A percentile compares a stretch with the other conserved stretches of the same genome.
phyloP scores from a whole-genome alignment of 1,284 basidiomycete species.

The Fistulinella cinereoalba region DNA sequence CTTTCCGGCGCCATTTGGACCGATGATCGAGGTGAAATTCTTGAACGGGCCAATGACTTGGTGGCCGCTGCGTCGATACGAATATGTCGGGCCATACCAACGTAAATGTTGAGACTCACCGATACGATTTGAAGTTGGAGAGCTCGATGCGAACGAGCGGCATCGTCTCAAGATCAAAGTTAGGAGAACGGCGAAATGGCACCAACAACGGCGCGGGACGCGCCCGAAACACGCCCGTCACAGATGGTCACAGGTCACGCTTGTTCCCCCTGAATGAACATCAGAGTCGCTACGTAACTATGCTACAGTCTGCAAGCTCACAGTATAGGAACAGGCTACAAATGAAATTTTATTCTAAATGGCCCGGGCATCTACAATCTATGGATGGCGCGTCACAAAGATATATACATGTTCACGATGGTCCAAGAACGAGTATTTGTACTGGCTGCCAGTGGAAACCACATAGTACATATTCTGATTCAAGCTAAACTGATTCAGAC shows the following conservation, averaged over 20 bases:
- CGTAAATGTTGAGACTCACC: slow-evolving; percentile 37
- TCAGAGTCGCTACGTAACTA: no score
- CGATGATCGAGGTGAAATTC: slow-evolving; percentile 94
- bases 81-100: slow-evolving; percentile 4
- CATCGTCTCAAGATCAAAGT: slow-evolving; percentile 42
- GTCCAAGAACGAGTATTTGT: not conserved
- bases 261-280: no score
- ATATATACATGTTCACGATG: not conserved
- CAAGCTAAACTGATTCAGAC: no score
- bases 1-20: slow-evolving; percentile 98
- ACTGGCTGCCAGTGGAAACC: no score
- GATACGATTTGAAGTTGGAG: slow-evolving; percentile 93
- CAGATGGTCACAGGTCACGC: slow-evolving; percentile 19
- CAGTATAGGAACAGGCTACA: no score
- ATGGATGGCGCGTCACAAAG: slow-evolving; percentile 1
- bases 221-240: slow-evolving; percentile 28
- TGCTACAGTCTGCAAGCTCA: no score
- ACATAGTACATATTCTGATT: no score
- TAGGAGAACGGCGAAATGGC: slow-evolving; percentile 18
- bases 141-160: slow-evolving; percentile 80
- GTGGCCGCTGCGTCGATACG: slow-evolving; percentile 57
- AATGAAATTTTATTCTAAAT: no score
- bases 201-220: slow-evolving; percentile 20
- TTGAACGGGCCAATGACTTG: slow-evolving; percentile 89
- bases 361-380: slow-evolving; percentile 1